Evolutionary conservation across 441 rosid genomes (phyloP).

Genomic region (Melastoma candidum): DNA sequence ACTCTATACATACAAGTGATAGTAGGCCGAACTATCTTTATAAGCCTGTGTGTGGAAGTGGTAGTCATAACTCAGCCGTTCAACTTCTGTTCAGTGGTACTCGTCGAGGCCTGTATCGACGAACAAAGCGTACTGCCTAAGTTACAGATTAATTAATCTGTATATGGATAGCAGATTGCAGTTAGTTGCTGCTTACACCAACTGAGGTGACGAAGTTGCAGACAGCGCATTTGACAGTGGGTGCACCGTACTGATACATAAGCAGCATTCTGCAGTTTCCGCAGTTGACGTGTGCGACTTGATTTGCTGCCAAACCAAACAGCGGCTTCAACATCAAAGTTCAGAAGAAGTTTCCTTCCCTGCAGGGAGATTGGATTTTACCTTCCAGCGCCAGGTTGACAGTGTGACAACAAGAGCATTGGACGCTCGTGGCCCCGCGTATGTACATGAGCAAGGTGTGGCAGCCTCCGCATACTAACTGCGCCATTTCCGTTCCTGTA

Average conservation of each 20-base stretch:
- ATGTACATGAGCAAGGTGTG: constrained; percentile 94
- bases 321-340: no score
- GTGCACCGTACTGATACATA: constrained; percentile 95
- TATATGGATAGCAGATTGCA: no score
- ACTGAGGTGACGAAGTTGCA: constrained; percentile 83
- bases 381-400: constrained; percentile 93
- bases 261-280: constrained; percentile 93
- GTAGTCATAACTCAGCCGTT: constrained; percentile 22
- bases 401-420: constrained; percentile 95
- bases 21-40: no score
- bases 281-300: constrained; percentile 91
- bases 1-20: no score
- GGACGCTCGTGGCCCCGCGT: constrained; percentile 97
- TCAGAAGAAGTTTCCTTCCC: no score
- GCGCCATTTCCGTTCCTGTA: constrained; percentile 98
- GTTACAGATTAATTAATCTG: no score
- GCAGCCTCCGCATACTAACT: constrained; percentile 96
- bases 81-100: constrained; percentile 58
- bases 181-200: constrained; percentile 42
- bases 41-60: background rate
- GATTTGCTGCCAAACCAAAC: constrained; percentile 54
- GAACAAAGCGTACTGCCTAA: background rate
- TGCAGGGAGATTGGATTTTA: constrained; percentile 5
- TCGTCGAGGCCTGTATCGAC: constrained; percentile 66
- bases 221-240: constrained; percentile 90